Evolutionary conservation across 768 basidiomycete species (phyloP), one percentile per base, ranked within the genome.

Genomic region (Tulasnella sp.): DNA sequence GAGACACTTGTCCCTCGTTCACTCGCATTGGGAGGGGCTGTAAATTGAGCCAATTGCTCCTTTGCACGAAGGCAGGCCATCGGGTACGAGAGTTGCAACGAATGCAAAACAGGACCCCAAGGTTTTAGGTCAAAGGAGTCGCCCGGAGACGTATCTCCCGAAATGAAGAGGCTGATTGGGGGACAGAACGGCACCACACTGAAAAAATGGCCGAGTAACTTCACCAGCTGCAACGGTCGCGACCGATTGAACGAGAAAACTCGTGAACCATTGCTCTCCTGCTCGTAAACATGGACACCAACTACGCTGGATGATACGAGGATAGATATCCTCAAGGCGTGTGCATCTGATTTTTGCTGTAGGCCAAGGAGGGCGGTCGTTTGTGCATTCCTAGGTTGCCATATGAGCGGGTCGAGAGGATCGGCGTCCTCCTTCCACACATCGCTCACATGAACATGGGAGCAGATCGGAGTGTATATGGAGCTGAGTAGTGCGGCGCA

Each of bases 241-340:
- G 15, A 16, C 15, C 35, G 35, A 35, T 35, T 35, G 35, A 35
- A 35, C 35, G 35, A 35, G 35, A 35, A 5, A 35, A 35, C 35
- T 5, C 35, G 35, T 35, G 35, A 35, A 10, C 44, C 16, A 18
- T 44, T 18, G 13, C 10, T 44, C 44, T 44, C 44, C 9, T 51
- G 5, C n/a, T n/a, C n/a, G 7, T 10, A n/a, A n/a, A 51, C 10
- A 7, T n/a, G 20, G 11, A 23, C 23, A 0, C 9, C 6, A n/a
- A n/a, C 6, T 13, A 4, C 23, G 4, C 5, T 2, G 0, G 4
- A 6, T 3, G 23, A 7, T 6, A n/a, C 51, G 3, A 5, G 7
- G 1, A n/a, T 51, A 10, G 23, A 1, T 9, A 51, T n/a, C 23
- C 11, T 5, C 23, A 10, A 51, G 3, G 7, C n/a, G 4, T 4